Evolutionary conservation across 2,329 filamentous ascomycete genomes (phyloP), one percentile per base, ranked within the genome.

Genomic region (Colletotrichum musae): DNA sequence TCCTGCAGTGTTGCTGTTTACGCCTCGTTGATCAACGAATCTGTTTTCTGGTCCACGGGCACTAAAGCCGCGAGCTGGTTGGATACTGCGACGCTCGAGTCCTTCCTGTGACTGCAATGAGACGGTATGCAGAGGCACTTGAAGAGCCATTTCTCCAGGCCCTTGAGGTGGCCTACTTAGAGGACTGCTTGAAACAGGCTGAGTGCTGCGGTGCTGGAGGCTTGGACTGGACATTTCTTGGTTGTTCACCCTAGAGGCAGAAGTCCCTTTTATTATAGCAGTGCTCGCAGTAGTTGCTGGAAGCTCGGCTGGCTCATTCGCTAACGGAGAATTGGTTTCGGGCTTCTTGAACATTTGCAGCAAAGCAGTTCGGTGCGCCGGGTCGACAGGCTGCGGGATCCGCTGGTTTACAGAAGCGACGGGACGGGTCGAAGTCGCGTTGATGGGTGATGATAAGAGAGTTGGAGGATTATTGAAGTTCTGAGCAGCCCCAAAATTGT

Each of bases 291-390:
- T 67, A n/a, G 57, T 67, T 47, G 62, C 67, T n/a, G 67, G 67
- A 24, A 70, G 56, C 47, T 70, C 67, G 16, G 57, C 67, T 13
- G 56, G 62, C 21, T 69, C 59, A 16, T 57, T 61, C 4, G 21
- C 53, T 26, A 28, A 52, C 28, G 65, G 45, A 26, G 26, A 62
- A 58, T 68, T 36, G 3, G 77, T 67, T 32, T 76, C 76, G 12
- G 77, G 72, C 71, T 83, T 83, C 70, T 87, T 88, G 77, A 90
- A 88, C 80, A 89, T 87, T 24, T 81, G 84, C 15, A 89, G 78
- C 21, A 89, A 77, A 7, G 84, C 80, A 18, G 81, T 84, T 24
- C 85, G 84, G 71, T 89, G 86, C 43, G 63, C 51, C 6, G 67
- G 56, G 45, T 67, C 63, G 24, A 59, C 77, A 75, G 54, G 82